A percentile compares a stretch with the other conserved stretches of the same genome.
These are phyloP conservation scores for Aegilops bicornis DNA, from an alignment of 176 grass and related monocot species.

Conservation along the genomic window DNA sequence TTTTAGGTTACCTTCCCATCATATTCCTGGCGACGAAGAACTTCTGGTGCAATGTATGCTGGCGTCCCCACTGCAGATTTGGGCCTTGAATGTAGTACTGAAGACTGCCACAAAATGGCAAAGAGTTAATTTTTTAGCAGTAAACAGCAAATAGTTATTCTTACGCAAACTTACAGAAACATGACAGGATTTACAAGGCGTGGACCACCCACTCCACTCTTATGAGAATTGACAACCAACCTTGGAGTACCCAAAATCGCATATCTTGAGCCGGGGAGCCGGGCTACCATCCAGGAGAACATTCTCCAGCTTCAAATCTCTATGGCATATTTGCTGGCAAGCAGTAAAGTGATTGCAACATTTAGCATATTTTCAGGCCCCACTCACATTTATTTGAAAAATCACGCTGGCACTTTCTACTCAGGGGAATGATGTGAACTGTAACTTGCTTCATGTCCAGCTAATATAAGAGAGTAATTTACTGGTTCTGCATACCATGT, in stretches of 20 bases:
- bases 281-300: slow-evolving; percentile 60
- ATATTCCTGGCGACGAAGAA: slow-evolving; percentile 64
- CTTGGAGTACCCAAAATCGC: slow-evolving; percentile 91
- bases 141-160: neutral
- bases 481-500: slow-evolving; percentile 52
- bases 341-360: slow-evolving; percentile 30
- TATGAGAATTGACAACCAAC: slow-evolving; percentile 27
- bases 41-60: slow-evolving; percentile 81
- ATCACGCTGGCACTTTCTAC: slow-evolving; percentile 26
- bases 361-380: slow-evolving; percentile 36
- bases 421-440: slow-evolving; percentile 32
- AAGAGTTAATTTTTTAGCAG: neutral
- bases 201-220: neutral
- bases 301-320: slow-evolving; percentile 90
- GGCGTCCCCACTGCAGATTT: slow-evolving; percentile 86
- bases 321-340: slow-evolving; percentile 86
- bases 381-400: slow-evolving; percentile 34
- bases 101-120: slow-evolving; percentile 53
- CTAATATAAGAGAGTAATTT: slow-evolving; percentile 14
- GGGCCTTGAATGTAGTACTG: slow-evolving; percentile 78
- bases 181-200: slow-evolving; percentile 10
- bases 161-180: neutral
- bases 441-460: neutral
- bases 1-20: slow-evolving; percentile 67
- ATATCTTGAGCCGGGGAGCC: slow-evolving; percentile 77